Evolutionary conservation across 805 yeast genomes (phyloP).

Genomic region (Schwanniomyces vanrijiae): DNA sequence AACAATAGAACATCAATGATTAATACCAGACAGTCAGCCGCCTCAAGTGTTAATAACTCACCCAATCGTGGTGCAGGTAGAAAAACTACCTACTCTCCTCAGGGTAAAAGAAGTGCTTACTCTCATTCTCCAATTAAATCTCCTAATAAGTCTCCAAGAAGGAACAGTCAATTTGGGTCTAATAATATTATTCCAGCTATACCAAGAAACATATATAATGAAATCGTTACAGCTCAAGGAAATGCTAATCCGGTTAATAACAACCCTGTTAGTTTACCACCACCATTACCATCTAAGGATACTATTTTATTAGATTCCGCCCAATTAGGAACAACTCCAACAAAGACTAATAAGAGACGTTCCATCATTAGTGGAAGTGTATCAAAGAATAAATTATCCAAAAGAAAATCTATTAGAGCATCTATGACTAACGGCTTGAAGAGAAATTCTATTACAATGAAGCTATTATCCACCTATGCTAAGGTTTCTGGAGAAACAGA

Average conservation of each 20-base stretch:
- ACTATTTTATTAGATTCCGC: constrained; percentile 29
- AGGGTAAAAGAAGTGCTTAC: background rate
- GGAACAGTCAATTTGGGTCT: constrained; percentile 6
- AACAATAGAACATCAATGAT: constrained; percentile 20
- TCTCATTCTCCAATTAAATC: constrained; percentile 20
- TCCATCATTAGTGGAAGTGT: constrained; percentile 24
- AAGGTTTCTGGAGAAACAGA: constrained; percentile 63
- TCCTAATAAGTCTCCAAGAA: constrained; percentile 18
- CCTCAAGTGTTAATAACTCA: constrained; percentile 35
- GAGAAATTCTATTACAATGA: constrained; percentile 72
- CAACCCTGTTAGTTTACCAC: constrained; percentile 31
- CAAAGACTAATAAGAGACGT: constrained; percentile 23
- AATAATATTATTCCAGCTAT: constrained; percentile 25
- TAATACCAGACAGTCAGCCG: constrained; percentile 25
- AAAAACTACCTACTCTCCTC: constrained; percentile 16
- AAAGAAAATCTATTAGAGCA: constrained; percentile 37
- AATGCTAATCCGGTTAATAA: constrained; percentile 12
- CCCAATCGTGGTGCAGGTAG: constrained; percentile 24
- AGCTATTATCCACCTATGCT: constrained; percentile 70
- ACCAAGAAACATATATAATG: constrained; percentile 45
- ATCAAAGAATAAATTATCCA: constrained; percentile 30
- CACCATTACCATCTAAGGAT: constrained; percentile 44
- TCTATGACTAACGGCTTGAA: constrained; percentile 48
- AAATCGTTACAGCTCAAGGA: constrained; percentile 37
- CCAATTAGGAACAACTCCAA: constrained; percentile 16